A percentile compares a stretch with the other conserved stretches of the same genome.
Evolutionary conservation across 352 stramenopile genomes (phyloP).

Genomic region (Pythium aristosporum): DNA sequence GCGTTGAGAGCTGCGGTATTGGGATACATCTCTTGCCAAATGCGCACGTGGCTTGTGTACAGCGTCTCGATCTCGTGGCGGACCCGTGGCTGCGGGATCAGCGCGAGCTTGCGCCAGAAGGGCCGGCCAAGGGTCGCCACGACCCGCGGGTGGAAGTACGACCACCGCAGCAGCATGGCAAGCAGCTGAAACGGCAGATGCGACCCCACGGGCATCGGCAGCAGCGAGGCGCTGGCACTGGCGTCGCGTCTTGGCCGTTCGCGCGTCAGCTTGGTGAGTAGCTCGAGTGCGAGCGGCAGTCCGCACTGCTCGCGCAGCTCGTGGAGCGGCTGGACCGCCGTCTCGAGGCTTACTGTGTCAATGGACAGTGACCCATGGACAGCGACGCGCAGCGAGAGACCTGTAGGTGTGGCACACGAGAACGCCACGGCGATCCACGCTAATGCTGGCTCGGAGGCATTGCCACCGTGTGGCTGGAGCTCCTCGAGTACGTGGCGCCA

Average conservation of each 20-base stretch:
- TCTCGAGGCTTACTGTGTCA: not conserved
- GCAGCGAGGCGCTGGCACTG: conserved; percentile 2
- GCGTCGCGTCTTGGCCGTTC: not conserved
- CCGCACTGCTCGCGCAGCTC: conserved; percentile 46
- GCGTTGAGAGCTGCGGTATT: not conserved
- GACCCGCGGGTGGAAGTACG: conserved; percentile 61
- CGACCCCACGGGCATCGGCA: conserved; percentile 36
- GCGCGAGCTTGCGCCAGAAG: conserved; percentile 46
- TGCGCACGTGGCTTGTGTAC: conserved; percentile 20
- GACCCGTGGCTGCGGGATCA: conserved; percentile 48
- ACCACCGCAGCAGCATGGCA: conserved; percentile 66
- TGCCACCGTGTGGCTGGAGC: not conserved
- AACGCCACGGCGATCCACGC: conserved; percentile 18
- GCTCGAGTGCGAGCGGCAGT: conserved; percentile 56
- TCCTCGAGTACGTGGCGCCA: not conserved
- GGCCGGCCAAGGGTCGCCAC: conserved; percentile 35
- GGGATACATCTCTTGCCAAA: conserved; percentile 32
- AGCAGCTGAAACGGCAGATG: conserved; percentile 71
- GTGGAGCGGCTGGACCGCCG: conserved; percentile 35
- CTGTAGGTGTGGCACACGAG: not conserved
- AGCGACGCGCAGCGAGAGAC: not conserved
- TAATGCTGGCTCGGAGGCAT: not conserved
- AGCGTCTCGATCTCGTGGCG: conserved; percentile 36
- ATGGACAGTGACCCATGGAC: not conserved
- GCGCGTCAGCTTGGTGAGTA: conserved; percentile 27